Base-by-base conservation (phyloP, 352 stramenopile species). In the Phytophthora cryptogea region DNA sequence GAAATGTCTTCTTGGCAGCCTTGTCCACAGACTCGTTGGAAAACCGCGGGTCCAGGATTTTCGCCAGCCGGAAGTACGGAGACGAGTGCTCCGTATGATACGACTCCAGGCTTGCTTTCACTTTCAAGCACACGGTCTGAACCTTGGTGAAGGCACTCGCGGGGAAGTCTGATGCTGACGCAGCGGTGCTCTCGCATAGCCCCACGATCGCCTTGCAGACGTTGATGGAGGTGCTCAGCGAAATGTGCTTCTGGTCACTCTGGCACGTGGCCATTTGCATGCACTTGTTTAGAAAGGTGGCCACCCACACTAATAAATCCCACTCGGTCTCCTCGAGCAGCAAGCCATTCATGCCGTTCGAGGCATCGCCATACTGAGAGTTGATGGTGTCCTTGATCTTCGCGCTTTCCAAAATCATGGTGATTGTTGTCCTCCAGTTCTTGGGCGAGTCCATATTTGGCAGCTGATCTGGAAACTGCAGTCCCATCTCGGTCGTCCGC, bases 1-100 rank as follows among this genome's bases (percentile, higher is more conserved):
- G 32, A 54, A 92, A 92, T 13, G 83, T 83, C 41, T 90, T 92
- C 37, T 92, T 90, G 32, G 80, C 62, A 17, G 66, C 59, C 65
- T 92, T 92, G 64, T 92, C 80, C 17, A 85, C 75, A 1, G 80
- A 92, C 46, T 92, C 82, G 50, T 92, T 92, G 8, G 82, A 89
- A 63, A 92, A 92, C 8, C 82, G 78, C 37, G 82, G 82, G 63
- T 92, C 82, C 30, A 92, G 57, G 32, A 92, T 92, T 46, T 90
- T 92, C 10, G 82, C 78, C 10, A 92, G 66, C 2, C 76, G 75
- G 37, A 92, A 90, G 50, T 88, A 92, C 9, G 78, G 75, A 6
- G 82, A 88, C 42, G 80, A 74, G 44, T 89, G 70, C 37, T 89
- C 80, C 27, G 78, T 84, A 48, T 90, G 80, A 50, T 90, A 92